phyloP scores from a whole-genome alignment of 352 stramenopile genomes.

The Phytopythium vexans region DNA sequence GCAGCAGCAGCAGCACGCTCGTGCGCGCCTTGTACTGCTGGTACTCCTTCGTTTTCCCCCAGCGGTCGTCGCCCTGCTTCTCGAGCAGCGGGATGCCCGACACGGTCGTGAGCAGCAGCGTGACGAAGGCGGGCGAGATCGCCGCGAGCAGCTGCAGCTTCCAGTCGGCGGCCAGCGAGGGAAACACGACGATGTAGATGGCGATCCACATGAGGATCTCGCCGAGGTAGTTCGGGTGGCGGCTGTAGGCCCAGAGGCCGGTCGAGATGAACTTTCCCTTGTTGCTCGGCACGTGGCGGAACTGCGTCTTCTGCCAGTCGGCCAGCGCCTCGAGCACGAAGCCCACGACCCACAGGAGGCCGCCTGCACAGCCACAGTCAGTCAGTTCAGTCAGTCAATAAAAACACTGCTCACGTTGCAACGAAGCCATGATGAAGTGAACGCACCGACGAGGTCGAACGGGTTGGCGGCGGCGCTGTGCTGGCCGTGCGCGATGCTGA shows the following conservation, averaged over 20 bases:
- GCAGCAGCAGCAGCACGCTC: conserved; percentile 46
- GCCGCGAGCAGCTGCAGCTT: conserved; percentile 36
- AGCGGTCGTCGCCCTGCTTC: conserved; percentile 62
- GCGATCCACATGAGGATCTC: conserved; percentile 89
- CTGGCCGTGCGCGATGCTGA: conserved; percentile 36
- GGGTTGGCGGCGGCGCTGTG: conserved; percentile 15
- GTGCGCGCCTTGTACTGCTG: conserved; percentile 70
- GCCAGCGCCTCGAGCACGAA: conserved; percentile 74
- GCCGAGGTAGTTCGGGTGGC: conserved; percentile 92
- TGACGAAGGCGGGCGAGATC: conserved; percentile 62
- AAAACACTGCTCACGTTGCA: no score
- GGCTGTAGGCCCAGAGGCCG: conserved; percentile 82
- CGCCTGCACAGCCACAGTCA: no score
- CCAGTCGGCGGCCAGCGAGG: conserved; percentile 32
- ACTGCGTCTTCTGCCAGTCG: conserved; percentile 82
- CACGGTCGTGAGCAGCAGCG: conserved; percentile 51
- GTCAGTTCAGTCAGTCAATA: no score
- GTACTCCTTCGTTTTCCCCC: conserved; percentile 53
- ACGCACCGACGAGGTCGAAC: conserved; percentile 41
- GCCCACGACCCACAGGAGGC: conserved; percentile 54
- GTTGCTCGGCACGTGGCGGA: conserved; percentile 56
- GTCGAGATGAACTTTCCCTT: conserved; percentile 76
- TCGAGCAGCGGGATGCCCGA: conserved; percentile 78
- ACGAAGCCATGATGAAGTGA: no score
- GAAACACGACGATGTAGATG: conserved; percentile 43